These are phyloP conservation scores for Neobulgaria alba DNA, from an alignment of 2,329 filamentous ascomycete genomes.

Conservation along the genomic window DNA sequence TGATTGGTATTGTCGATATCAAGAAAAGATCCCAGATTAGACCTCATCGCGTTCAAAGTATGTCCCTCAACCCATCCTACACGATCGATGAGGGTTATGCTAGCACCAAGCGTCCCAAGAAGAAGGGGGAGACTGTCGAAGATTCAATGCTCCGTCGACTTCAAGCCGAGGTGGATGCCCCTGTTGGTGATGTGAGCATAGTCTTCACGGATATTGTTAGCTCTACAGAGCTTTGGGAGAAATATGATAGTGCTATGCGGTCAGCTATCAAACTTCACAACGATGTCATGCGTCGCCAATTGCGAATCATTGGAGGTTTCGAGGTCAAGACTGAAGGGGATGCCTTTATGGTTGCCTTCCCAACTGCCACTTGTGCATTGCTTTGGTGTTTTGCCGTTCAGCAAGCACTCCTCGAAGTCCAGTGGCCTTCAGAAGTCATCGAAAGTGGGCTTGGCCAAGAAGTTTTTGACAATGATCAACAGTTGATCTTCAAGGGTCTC, in stretches of 20 bases:
- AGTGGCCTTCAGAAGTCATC: slow-evolving; percentile 89
- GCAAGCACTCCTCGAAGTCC: slow-evolving; percentile 73
- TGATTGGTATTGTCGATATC: slow-evolving; percentile 85
- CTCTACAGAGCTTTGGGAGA: slow-evolving; percentile 93
- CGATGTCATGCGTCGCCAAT: slow-evolving; percentile 86
- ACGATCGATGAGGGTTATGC: slow-evolving; percentile 63
- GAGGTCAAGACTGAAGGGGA: slow-evolving; percentile 99
- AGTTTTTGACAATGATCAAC: slow-evolving; percentile 73
- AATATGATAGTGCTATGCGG: slow-evolving; percentile 88
- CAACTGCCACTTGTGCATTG: slow-evolving; percentile 86
- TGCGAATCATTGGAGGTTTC: slow-evolving; percentile 90
- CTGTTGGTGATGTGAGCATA: slow-evolving; percentile 82
- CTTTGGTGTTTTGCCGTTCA: slow-evolving; percentile 97
- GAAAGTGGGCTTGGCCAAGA: slow-evolving; percentile 79
- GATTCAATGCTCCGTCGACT: slow-evolving; percentile 83
- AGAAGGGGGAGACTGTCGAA: slow-evolving; percentile 52
- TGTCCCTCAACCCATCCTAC: slow-evolving; percentile 67
- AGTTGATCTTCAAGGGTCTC: slow-evolving; percentile 84
- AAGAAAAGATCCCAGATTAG: slow-evolving; percentile 72
- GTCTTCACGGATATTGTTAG: slow-evolving; percentile 99
- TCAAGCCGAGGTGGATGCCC: slow-evolving; percentile 83
- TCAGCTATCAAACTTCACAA: slow-evolving; percentile 97
- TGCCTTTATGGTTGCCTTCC: slow-evolving; percentile 98
- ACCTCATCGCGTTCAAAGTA: slow-evolving; percentile 67
- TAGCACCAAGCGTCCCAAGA: slow-evolving; percentile 56